Evolutionary conservation across 495 filamentous ascomycete species (phyloP).

Genomic region (Pyrenopolyporus hunteri): DNA sequence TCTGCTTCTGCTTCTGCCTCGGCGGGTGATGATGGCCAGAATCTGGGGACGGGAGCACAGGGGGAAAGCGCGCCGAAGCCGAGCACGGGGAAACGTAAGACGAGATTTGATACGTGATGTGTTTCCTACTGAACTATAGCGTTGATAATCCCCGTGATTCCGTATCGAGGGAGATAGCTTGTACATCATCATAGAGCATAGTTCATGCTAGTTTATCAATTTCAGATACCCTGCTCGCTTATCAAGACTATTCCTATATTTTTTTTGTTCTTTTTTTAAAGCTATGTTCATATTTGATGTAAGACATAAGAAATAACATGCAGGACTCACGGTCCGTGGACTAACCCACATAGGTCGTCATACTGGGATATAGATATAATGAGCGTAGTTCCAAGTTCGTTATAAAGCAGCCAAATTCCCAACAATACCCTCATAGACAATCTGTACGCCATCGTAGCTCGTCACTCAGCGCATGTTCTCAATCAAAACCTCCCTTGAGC

Average conservation of each 20-base stretch:
- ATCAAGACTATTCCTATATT: neutral
- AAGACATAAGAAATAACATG: slow-evolving; percentile 33
- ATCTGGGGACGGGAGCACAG: slow-evolving; percentile 43
- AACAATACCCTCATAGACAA: slow-evolving; percentile 1
- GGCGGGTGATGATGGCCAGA: slow-evolving; percentile 35
- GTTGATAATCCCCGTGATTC: neutral
- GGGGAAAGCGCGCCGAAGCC: slow-evolving; percentile 50
- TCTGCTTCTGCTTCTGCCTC: no score
- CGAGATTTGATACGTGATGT: slow-evolving; percentile 55
- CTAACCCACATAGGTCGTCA: slow-evolving; percentile 20
- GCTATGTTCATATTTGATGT: slow-evolving; percentile 1
- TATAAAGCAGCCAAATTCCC: neutral
- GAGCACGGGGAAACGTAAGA: slow-evolving; percentile 53
- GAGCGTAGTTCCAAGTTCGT: slow-evolving; percentile 37
- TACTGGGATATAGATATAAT: slow-evolving; percentile 26
- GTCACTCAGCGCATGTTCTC: slow-evolving; percentile 1
- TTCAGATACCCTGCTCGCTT: slow-evolving; percentile 24
- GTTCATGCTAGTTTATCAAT: slow-evolving; percentile 3
- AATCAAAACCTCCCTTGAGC: slow-evolving; percentile 49
- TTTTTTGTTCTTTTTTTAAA: neutral
- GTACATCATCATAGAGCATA: neutral
- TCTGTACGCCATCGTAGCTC: slow-evolving; percentile 13
- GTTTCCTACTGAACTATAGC: neutral
- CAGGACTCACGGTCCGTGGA: slow-evolving; percentile 3
- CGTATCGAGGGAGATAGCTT: neutral